Percentiles rank a stretch among this genome's conserved stretches.
These are phyloP conservation scores for Solanum habrochaites DNA, from an alignment of 257 asterid genomes.

Conservation along the genomic window DNA sequence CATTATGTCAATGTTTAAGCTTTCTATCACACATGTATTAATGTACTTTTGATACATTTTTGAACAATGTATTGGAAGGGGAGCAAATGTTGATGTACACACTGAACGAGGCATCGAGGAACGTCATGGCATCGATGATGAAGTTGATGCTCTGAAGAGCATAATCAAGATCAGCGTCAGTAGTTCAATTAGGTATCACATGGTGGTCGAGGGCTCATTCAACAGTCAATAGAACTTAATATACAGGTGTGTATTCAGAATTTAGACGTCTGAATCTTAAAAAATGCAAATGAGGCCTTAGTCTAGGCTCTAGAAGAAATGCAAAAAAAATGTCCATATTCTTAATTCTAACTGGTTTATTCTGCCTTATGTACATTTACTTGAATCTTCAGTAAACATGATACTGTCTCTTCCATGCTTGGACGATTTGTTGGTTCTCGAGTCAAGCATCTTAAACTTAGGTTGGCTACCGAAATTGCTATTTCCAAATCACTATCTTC, in stretches of 20 bases:
- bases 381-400: slow-evolving; percentile 40
- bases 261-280: neutral
- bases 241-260: neutral
- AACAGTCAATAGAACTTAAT: neutral
- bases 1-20: neutral
- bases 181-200: neutral
- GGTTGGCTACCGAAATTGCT: slow-evolving; percentile 19
- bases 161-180: neutral
- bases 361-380: slow-evolving; percentile 11
- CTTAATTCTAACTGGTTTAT: neutral
- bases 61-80: neutral
- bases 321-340: neutral
- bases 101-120: neutral
- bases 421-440: slow-evolving; percentile 41
- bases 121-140: neutral
- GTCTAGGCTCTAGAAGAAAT: neutral
- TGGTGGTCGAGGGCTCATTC: neutral
- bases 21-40: neutral
- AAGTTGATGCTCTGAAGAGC: neutral
- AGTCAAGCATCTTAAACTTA: slow-evolving; percentile 33
- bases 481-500: slow-evolving; percentile 16
- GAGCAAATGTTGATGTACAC: neutral
- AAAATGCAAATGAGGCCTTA: neutral
- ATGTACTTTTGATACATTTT: neutral
- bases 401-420: slow-evolving; percentile 38